A percentile compares a stretch with the other conserved stretches of the same genome.
Evolutionary conservation across 1,139 yeast species (phyloP).

Genomic region (Scheffersomyces titani): DNA sequence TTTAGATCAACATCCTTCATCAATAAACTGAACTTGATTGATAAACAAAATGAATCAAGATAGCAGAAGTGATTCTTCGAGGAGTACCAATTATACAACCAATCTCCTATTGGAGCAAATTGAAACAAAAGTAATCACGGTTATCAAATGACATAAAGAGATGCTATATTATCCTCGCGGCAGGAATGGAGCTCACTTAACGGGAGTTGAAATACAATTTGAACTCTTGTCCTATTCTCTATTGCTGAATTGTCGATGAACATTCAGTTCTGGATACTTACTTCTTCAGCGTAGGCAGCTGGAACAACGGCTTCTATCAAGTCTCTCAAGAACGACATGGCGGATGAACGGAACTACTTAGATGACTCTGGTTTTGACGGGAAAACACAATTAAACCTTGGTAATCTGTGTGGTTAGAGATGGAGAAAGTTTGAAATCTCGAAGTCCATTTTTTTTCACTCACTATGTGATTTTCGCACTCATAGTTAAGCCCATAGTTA

Average conservation of each 20-base stretch:
- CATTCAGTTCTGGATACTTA: constrained; percentile 27
- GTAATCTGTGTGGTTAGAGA: constrained; percentile 1
- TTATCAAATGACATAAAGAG: too few species aligned
- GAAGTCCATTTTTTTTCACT: constrained; percentile 8
- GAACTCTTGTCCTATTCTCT: background rate
- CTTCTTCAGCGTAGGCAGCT: constrained; percentile 86
- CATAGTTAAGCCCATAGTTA: background rate
- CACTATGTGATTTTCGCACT: constrained; percentile 8
- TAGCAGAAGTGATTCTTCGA: too few species aligned
- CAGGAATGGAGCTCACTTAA: too few species aligned
- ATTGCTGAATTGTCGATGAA: background rate
- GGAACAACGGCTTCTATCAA: constrained; percentile 82
- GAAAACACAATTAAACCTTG: background rate
- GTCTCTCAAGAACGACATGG: constrained; percentile 67
- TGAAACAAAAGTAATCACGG: too few species aligned
- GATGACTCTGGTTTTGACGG: background rate
- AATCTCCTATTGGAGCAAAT: too few species aligned
- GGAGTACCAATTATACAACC: too few species aligned
- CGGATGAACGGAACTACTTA: constrained; percentile 6
- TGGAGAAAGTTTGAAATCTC: constrained; percentile 2
- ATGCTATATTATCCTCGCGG: too few species aligned
- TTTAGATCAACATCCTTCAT: background rate
- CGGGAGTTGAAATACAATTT: too few species aligned
- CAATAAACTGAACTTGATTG: too few species aligned
- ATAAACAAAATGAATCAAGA: too few species aligned